These are phyloP conservation scores for Backusella parvicylindrica DNA, from an alignment of 192 early-diverging fungal genomes.

Conservation along the genomic window DNA sequence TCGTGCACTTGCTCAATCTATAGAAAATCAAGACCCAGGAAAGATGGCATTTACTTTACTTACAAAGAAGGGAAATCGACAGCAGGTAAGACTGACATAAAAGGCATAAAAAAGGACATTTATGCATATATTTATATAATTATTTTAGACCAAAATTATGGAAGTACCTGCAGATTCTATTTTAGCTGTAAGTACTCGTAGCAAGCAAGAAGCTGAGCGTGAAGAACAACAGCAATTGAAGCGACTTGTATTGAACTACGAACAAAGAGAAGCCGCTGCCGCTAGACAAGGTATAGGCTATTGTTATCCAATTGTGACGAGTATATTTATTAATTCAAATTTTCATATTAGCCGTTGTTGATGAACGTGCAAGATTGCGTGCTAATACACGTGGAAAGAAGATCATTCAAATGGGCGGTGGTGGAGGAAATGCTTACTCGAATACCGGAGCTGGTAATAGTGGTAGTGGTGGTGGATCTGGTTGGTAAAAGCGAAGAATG, in stretches of 20 bases:
- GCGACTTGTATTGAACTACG: slow-evolving; percentile 87
- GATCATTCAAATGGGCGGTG: slow-evolving; percentile 33
- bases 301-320: background rate
- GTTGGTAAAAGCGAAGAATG: background rate
- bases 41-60: slow-evolving; percentile 77
- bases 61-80: slow-evolving; percentile 84
- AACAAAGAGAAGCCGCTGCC: slow-evolving; percentile 66
- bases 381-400: slow-evolving; percentile 8
- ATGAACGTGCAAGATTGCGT: slow-evolving; percentile 23
- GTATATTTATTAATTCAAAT: background rate
- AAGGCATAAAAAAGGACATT: background rate
- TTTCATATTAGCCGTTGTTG: slow-evolving; percentile 14
- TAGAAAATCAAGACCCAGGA: slow-evolving; percentile 31
- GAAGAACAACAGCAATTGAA: slow-evolving; percentile 91
- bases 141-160: slow-evolving; percentile 59
- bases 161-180: slow-evolving; percentile 76
- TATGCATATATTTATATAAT: background rate
- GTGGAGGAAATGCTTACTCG: slow-evolving; percentile 26
- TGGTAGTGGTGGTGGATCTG: background rate
- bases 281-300: slow-evolving; percentile 25
- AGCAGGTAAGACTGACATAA: slow-evolving; percentile 47
- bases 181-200: slow-evolving; percentile 77
- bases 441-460: background rate
- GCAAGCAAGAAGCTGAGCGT: slow-evolving; percentile 83
- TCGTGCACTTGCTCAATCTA: slow-evolving; percentile 13